These are phyloP conservation scores for Pyricularia sp. DNA, from an alignment of 2,329 filamentous ascomycete species.

Conservation along the genomic window DNA sequence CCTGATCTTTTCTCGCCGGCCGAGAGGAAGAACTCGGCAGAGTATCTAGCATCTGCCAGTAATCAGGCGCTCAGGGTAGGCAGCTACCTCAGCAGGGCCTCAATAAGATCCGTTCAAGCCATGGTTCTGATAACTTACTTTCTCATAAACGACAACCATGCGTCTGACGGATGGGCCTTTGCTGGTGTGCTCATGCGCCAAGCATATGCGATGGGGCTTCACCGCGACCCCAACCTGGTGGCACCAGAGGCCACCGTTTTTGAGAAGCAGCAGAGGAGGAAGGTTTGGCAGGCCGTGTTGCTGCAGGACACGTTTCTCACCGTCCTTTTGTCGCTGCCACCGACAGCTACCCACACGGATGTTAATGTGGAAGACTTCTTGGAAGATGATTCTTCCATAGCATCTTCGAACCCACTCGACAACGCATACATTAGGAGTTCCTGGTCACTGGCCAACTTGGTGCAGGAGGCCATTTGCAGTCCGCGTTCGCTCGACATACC, in stretches of 20 bases:
- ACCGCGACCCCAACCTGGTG: constrained; percentile 64
- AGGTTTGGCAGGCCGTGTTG: constrained; percentile 70
- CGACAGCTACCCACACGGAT: constrained; percentile 67
- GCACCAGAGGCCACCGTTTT: constrained; percentile 52
- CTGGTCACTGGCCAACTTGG: constrained; percentile 67
- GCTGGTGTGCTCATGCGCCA: constrained; percentile 65
- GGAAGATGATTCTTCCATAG: constrained; percentile 46
- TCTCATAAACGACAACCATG: constrained; percentile 75
- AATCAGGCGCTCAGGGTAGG: constrained; percentile 65
- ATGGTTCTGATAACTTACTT: constrained; percentile 79
- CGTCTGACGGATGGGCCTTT: constrained; percentile 72
- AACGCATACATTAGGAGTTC: constrained; percentile 62
- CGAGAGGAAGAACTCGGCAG: constrained; percentile 61
- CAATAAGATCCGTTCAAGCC: constrained; percentile 59
- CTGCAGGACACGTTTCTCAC: constrained; percentile 74
- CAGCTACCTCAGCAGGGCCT: constrained; percentile 64
- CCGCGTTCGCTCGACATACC: constrained; percentile 62
- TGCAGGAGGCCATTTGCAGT: constrained; percentile 64
- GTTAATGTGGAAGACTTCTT: constrained; percentile 61
- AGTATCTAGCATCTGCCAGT: constrained; percentile 69
- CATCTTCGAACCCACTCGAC: constrained; percentile 49
- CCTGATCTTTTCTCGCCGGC: constrained; percentile 37
- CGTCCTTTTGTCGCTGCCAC: constrained; percentile 63
- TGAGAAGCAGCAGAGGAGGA: constrained; percentile 67
- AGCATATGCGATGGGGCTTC: constrained; percentile 68